These are phyloP conservation scores for Anastatica hierochuntica DNA, from an alignment of 345 rosid genomes.

Conservation along the genomic window DNA sequence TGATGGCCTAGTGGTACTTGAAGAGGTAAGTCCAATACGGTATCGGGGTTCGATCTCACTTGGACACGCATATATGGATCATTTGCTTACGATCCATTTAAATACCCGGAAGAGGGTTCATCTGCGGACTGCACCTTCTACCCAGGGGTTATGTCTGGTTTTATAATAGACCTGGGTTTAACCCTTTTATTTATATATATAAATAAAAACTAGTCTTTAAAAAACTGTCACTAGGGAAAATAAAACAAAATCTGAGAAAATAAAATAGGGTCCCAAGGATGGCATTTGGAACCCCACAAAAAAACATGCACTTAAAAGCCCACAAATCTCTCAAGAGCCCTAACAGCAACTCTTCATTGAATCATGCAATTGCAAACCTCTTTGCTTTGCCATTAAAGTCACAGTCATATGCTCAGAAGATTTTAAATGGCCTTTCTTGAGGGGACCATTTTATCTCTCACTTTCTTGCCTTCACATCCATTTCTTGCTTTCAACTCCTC, in stretches of 20 bases:
- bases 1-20: no score
- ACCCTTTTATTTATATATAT: no score
- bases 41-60: no score
- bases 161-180: no score
- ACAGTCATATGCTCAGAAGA: constrained; percentile 31
- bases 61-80: no score
- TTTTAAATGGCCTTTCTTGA: constrained; percentile 29
- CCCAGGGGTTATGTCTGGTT: no score
- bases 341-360: constrained; percentile 30
- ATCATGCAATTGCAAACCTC: constrained; percentile 29
- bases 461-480: constrained; percentile 25
- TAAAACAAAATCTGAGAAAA: constrained; percentile 2
- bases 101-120: no score
- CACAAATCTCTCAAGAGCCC: constrained; percentile 30
- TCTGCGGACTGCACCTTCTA: no score
- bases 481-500: constrained; percentile 25
- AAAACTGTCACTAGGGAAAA: no score
- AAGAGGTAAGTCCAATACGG: no score
- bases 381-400: constrained; percentile 34
- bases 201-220: not conserved
- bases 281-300: constrained; percentile 19
- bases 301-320: constrained; percentile 29
- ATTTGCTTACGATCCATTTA: no score
- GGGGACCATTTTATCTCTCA: constrained; percentile 29
- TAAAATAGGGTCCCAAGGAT: constrained; percentile 19